Conservation (phyloP, 805 yeast species). For the Ogataea ramenticola region DNA sequence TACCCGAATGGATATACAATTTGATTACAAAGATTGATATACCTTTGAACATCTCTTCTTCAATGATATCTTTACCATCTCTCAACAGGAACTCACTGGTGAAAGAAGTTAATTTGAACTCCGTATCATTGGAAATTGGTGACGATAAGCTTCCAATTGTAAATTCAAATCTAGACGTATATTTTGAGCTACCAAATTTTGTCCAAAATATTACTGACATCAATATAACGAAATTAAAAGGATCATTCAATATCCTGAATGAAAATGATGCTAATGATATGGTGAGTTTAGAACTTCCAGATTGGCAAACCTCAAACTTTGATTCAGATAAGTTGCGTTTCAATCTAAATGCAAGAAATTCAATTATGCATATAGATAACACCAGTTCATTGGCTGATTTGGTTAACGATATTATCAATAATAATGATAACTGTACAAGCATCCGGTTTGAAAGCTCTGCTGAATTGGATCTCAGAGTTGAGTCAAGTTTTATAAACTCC, state of each 20-base stretch:
- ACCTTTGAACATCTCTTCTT: not conserved
- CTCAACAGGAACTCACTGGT: not conserved
- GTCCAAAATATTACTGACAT: slow-evolving; percentile 1
- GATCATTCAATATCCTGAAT: not conserved
- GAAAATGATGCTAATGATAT: not conserved
- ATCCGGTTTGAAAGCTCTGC: slow-evolving; percentile 2
- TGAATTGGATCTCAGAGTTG: slow-evolving; percentile 13
- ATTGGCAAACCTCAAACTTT: slow-evolving; percentile 13
- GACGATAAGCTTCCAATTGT: slow-evolving; percentile 4
- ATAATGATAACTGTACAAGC: not conserved
- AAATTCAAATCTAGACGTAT: not conserved
- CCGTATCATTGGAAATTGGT: slow-evolving; percentile 3
- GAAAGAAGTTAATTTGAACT: slow-evolving; percentile 1
- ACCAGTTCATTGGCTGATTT: not conserved
- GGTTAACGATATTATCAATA: not conserved
- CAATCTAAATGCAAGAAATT: slow-evolving; percentile 3
- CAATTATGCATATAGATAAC: slow-evolving; percentile 4
- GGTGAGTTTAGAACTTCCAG: slow-evolving; percentile 5
- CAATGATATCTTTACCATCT: not conserved
- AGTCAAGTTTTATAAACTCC: slow-evolving; percentile 16
- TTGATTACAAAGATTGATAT: slow-evolving; percentile 4
- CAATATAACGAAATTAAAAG: slow-evolving; percentile 2
- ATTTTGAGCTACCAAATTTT: slow-evolving; percentile 3
- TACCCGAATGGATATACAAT: slow-evolving; percentile 6
- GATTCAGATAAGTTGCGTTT: slow-evolving; percentile 7